These are phyloP conservation scores for Poterioochromonas sp. DNA, from an alignment of 352 stramenopile genomes.

Conservation along the genomic window DNA sequence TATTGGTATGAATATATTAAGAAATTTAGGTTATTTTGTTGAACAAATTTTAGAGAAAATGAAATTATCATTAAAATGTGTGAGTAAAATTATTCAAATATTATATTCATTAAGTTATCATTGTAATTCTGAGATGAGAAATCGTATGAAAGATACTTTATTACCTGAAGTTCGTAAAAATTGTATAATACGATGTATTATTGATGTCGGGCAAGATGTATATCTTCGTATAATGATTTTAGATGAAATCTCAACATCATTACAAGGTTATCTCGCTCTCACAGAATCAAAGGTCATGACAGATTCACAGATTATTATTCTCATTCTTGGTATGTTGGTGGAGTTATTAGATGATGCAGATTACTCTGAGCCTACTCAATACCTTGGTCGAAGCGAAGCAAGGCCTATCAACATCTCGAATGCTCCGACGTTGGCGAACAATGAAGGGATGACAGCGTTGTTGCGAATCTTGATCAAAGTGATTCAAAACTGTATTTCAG, in stretches of 20 bases:
- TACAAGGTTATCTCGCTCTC: background rate
- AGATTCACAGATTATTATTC: background rate
- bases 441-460: background rate
- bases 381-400: too few species aligned
- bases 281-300: background rate
- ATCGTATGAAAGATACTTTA: background rate
- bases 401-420: background rate
- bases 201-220: background rate
- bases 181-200: background rate
- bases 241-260: background rate
- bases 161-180: background rate
- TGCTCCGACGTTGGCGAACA: background rate
- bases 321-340: background rate
- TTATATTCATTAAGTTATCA: background rate
- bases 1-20: background rate
- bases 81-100: background rate
- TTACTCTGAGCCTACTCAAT: background rate
- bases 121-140: background rate
- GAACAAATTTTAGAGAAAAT: background rate
- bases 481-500: background rate
- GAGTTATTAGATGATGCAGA: background rate
- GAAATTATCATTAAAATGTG: background rate
- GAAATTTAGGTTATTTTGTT: background rate
- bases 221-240: background rate
- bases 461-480: background rate